A percentile compares a stretch with the other conserved stretches of the same genome.
Evolutionary conservation across 495 filamentous ascomycete species (phyloP).

Genomic region (Aspergillus heteromorphus): DNA sequence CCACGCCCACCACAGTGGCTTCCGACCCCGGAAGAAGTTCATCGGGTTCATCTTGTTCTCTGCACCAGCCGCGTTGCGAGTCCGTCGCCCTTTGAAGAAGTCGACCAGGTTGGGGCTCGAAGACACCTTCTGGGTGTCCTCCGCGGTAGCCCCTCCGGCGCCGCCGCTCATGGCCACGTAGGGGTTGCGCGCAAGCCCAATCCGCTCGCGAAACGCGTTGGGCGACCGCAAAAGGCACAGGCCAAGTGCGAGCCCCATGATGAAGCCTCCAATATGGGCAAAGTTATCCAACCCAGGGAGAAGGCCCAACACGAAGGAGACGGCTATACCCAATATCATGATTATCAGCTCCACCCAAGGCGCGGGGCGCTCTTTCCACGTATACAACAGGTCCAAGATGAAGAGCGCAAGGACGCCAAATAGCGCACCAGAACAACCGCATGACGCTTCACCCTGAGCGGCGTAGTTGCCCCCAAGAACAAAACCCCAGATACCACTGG

Average conservation of each 20-base stretch:
- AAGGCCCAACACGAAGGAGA: slow-evolving; percentile 89
- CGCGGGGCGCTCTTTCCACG: slow-evolving; percentile 68
- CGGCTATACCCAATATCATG: slow-evolving; percentile 74
- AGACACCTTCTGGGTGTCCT: slow-evolving; percentile 25
- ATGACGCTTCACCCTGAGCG: slow-evolving; percentile 69
- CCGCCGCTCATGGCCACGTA: slow-evolving; percentile 56
- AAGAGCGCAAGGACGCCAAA: slow-evolving; percentile 88
- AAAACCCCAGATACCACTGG: slow-evolving; percentile 91
- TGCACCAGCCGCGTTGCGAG: slow-evolving; percentile 32
- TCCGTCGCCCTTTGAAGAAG: slow-evolving; percentile 38
- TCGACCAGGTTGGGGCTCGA: slow-evolving; percentile 16
- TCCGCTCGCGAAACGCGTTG: slow-evolving; percentile 67
- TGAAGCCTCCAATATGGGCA: slow-evolving; percentile 90
- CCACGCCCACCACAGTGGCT: slow-evolving; percentile 95
- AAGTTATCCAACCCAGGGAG: slow-evolving; percentile 96
- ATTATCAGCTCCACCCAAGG: slow-evolving; percentile 78
- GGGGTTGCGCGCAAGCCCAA: slow-evolving; percentile 59
- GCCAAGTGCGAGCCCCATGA: slow-evolving; percentile 85
- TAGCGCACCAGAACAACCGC: slow-evolving; percentile 80
- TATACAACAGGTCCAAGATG: slow-evolving; percentile 86
- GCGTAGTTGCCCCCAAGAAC: slow-evolving; percentile 93
- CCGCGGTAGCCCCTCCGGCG: slow-evolving; percentile 17
- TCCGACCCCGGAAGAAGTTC: slow-evolving; percentile 85
- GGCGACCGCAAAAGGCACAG: slow-evolving; percentile 85
- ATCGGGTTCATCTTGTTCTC: slow-evolving; percentile 44